Percentiles rank a stretch among this genome's conserved stretches.
Conservation (phyloP, 176 grass and related monocot species). For the Avena atlantica region DNA sequence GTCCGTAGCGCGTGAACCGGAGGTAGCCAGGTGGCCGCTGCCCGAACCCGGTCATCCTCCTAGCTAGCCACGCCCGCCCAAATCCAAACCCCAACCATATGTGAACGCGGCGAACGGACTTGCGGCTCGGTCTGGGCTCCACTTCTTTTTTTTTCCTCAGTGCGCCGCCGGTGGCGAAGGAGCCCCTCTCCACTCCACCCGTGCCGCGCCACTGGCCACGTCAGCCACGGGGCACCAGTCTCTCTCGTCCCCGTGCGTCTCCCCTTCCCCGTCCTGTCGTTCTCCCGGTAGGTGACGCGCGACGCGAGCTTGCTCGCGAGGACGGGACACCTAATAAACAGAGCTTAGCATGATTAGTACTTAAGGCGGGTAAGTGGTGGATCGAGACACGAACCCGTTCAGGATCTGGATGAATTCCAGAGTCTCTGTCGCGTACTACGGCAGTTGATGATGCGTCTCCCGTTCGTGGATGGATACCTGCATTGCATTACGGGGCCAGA, state of each 20-base stretch:
- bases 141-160: background rate
- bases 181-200: background rate
- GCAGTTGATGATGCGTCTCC: background rate
- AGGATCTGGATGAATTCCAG: background rate
- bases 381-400: background rate
- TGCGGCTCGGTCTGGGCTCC: background rate
- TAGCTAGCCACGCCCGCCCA: background rate
- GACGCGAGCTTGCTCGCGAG: background rate
- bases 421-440: background rate
- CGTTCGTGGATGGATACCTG: background rate
- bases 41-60: background rate
- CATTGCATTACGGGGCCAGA: background rate
- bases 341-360: background rate
- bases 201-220: background rate
- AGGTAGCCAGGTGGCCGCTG: background rate
- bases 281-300: background rate
- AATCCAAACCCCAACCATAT: background rate
- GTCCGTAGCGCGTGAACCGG: background rate
- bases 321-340: background rate
- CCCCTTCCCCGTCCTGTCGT: background rate
- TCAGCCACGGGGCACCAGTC: background rate
- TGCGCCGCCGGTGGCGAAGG: background rate
- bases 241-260: background rate
- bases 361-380: background rate
- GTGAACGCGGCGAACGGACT: constrained; percentile 31